Percentiles rank a stretch among this genome's conserved stretches.
phyloP scores from a whole-genome alignment of 2,329 filamentous ascomycete genomes.

The Emydomyces testavorans region DNA sequence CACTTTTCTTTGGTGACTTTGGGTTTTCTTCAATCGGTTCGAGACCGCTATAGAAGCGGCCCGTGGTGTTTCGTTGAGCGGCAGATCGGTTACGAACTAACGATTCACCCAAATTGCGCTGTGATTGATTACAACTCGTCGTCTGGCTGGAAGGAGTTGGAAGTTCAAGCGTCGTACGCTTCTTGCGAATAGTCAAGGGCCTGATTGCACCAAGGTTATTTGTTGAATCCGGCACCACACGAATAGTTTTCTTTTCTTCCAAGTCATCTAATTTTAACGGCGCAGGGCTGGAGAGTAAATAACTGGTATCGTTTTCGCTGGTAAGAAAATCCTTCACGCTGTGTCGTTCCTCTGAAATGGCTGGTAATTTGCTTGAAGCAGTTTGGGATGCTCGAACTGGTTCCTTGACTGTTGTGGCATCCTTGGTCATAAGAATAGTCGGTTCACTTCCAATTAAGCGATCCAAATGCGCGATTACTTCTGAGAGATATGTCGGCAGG shows the following conservation, averaged over 20 bases:
- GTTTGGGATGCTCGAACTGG: slow-evolving; percentile 11
- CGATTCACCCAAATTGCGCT: background rate
- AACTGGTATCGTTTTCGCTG: background rate
- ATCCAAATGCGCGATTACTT: slow-evolving; percentile 51
- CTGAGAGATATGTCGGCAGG: slow-evolving; percentile 43
- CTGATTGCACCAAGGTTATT: slow-evolving; percentile 37
- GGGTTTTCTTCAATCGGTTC: slow-evolving; percentile 36
- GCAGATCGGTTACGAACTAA: background rate
- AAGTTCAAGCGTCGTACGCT: slow-evolving; percentile 13
- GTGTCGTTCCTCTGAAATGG: slow-evolving; percentile 14
- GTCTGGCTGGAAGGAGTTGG: slow-evolving; percentile 10
- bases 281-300: slow-evolving; percentile 17
- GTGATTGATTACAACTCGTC: background rate
- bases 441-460: slow-evolving; percentile 41
- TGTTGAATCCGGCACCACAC: slow-evolving; percentile 46
- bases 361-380: slow-evolving; percentile 12
- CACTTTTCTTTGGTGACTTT: slow-evolving; percentile 24
- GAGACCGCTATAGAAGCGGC: slow-evolving; percentile 25
- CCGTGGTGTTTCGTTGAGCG: slow-evolving; percentile 5
- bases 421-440: slow-evolving; percentile 25
- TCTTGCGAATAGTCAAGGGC: slow-evolving; percentile 47
- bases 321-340: slow-evolving; percentile 6
- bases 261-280: slow-evolving; percentile 8
- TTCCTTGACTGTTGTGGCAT: slow-evolving; percentile 40
- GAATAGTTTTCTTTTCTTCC: slow-evolving; percentile 40